Base-by-base conservation (phyloP, 2,329 filamentous ascomycete species). In the Alternaria infectoria region DNA sequence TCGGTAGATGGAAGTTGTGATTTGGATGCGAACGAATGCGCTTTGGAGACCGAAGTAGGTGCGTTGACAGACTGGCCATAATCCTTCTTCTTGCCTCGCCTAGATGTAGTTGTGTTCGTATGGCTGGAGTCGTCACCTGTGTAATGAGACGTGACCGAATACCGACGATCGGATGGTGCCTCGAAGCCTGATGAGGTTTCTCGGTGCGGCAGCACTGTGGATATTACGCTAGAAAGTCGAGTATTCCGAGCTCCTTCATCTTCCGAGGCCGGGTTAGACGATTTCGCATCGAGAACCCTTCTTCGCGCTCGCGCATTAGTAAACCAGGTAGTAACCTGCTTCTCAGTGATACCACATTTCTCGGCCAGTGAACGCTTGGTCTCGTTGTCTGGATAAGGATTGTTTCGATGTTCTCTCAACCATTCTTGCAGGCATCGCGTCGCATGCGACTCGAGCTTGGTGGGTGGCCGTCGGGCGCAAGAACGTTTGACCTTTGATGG, bases 61-160 rank as follows among this genome's bases (percentile, higher is more conserved):
- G 54, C 47, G 15, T 60, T 62, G 23, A 66, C 69, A 55, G 59
- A 67, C 17, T 69, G 71, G 7, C 76, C 63, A 54, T 78, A 79
- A 47, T 75, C 69, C 55, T 79, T 79, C 72, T 79, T 79, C 67
- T 78, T 79, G n/a, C 77, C 77, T 40, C 75, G 67, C 45, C 77
- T 68, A 2, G 73, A 73, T 7, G 67, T 23, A 11, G 52, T 60
- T 10, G 57, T 26, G 3, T 51, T 51, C 4, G 52, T 12, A 8
- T 63, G 58, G 11, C 55, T 49, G 2, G 52, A 13, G 11, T 30
- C 30, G 23, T 36, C 30, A 26, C 17, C 60, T 61, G 52, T 45
- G 56, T 4, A 40, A 55, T 57, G 64, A 59, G 60, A 51, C 54
- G 61, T 44, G 21, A 69, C 59, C 0, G 69, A 68, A 32, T 11